Evolutionary conservation across 2,329 filamentous ascomycete species (phyloP), one percentile per base, ranked within the genome.

Genomic region (Metarhizium robertsii): DNA sequence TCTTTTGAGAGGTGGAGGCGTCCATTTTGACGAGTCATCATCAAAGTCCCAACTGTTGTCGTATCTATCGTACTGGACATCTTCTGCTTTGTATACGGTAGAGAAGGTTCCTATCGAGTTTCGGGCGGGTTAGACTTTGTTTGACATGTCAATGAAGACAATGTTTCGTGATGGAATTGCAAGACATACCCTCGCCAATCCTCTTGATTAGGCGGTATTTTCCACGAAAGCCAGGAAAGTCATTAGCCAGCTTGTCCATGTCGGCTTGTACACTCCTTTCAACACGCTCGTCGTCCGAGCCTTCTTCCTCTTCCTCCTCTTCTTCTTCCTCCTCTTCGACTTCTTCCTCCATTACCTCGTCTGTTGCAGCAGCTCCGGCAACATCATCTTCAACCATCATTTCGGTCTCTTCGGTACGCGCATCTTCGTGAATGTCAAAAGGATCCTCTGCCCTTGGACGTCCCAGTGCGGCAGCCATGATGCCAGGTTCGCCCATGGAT

Each of bases 51-150:
- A 97, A 60, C 86, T 81, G 67, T 96, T 96, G 60, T 88, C 77
- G 71, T 90, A 95, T 57, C 80, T 77, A 60, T 94, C 83, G 69
- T 96, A 96, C 55, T 87, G 79, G 30, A 97, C 74, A 68, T 99
- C 94, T 71, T 97, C 91, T 20, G 95, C 94, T 71, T 99, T 99
- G 79, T 99, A 99, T 13, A 99, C 94, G 2, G 94, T 97, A 0
- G 94, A 97, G 69, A 99, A 99, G 1, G 94, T 99, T 56, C 94
- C 91, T 96, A 61, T 25, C 25, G 40, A n/a, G 20, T 38, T 52
- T 34, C n/a, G 43, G 47, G 42, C 50, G 29, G 29, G 34, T 53
- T 36, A 57, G 55, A 18, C 1, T 3, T 48, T 2, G 20, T 6
- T 29, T 6, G 25, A 48, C 25, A n/a, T 13, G 29, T 16, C 13